phyloP scores from a whole-genome alignment of 371 early-diverging fungal species.

The Mucor plumbeus region DNA sequence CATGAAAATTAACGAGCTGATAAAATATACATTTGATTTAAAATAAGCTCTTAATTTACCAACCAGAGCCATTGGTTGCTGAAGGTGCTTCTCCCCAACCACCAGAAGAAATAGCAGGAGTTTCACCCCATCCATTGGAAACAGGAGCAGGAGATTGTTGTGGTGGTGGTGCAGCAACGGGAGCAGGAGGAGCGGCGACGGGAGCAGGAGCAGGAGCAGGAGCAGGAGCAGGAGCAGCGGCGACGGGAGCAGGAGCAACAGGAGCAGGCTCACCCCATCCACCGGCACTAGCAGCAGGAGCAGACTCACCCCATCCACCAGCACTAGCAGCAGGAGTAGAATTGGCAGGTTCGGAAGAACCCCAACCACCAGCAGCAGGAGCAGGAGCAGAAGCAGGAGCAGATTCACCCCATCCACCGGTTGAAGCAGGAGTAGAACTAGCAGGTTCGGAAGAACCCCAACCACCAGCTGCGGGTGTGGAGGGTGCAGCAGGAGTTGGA shows the following conservation, averaged over 20 bases:
- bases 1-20: not conserved
- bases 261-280: conserved; percentile 32
- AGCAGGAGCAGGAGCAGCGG: conserved; percentile 10
- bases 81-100: conserved; percentile 48
- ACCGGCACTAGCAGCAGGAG: conserved; percentile 32
- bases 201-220: conserved; percentile 27
- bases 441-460: no score
- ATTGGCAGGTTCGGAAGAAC: conserved; percentile 4
- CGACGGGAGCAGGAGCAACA: conserved; percentile 26
- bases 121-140: conserved; percentile 44
- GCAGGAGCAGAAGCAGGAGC: conserved; percentile 22
- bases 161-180: conserved; percentile 25
- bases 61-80: conserved; percentile 27
- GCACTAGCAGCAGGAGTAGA: conserved; percentile 29
- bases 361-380: conserved; percentile 33
- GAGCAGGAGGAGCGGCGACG: conserved; percentile 18
- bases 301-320: conserved; percentile 34
- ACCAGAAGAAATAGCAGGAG: conserved; percentile 29
- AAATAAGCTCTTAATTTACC: conserved; percentile 21
- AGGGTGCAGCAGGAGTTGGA: conserved; percentile 14
- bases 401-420: not conserved
- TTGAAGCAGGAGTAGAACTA: conserved; percentile 15
- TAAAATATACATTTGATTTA: not conserved
- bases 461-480: no score
- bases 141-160: conserved; percentile 35